phyloP scores from a whole-genome alignment of 805 yeast species.

The Ogataea zsoltii region DNA sequence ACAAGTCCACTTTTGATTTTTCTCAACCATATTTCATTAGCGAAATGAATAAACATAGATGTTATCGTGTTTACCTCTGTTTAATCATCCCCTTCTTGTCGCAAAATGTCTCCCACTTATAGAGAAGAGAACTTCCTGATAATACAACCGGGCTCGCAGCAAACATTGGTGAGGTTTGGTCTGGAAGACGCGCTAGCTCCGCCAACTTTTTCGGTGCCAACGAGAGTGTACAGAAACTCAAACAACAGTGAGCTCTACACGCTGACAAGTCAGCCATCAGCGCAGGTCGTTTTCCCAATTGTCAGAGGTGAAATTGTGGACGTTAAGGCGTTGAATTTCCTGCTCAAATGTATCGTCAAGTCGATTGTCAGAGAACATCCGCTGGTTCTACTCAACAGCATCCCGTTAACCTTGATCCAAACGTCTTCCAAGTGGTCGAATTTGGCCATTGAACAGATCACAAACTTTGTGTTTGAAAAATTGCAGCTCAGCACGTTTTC shows the following conservation, averaged over 20 bases:
- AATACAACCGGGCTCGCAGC: conserved; percentile 75
- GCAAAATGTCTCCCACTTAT: conserved; percentile 34
- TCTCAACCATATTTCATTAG: no score
- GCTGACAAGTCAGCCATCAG: conserved; percentile 40
- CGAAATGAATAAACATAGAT: background rate
- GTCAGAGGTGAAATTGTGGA: conserved; percentile 63
- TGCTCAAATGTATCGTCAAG: conserved; percentile 52
- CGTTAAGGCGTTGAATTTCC: conserved; percentile 66
- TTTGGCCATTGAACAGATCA: conserved; percentile 61
- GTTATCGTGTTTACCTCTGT: no score
- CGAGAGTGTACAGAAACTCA: conserved; percentile 51
- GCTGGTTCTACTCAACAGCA: conserved; percentile 34
- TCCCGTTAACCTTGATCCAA: conserved; percentile 67
- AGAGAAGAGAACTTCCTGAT: conserved; percentile 44
- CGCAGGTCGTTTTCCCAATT: conserved; percentile 61
- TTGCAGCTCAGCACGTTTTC: conserved; percentile 73
- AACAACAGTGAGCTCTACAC: conserved; percentile 33
- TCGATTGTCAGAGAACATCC: conserved; percentile 43
- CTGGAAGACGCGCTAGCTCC: conserved; percentile 73
- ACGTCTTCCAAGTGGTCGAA: conserved; percentile 72
- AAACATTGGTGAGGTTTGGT: conserved; percentile 79
- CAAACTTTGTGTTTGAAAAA: conserved; percentile 74
- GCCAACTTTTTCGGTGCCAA: conserved; percentile 76
- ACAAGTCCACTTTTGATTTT: no score
- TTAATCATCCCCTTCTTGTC: no score